Conservation (phyloP, 257 asterid genomes). For the Ehretia macrophylla region DNA sequence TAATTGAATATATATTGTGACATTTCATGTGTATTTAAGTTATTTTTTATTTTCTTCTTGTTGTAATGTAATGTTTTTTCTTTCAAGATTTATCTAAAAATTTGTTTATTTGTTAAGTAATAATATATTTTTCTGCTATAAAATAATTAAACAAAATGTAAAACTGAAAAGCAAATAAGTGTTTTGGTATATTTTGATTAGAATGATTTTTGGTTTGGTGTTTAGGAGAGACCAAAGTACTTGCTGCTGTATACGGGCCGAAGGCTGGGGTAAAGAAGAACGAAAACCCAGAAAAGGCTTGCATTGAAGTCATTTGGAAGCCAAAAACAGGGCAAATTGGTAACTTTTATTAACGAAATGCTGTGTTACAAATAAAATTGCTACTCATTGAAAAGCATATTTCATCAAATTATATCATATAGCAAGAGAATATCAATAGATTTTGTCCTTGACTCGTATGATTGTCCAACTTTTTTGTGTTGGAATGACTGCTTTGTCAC, state of each 20-base stretch:
- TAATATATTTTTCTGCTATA: no score
- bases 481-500: not conserved
- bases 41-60: no score
- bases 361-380: not conserved
- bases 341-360: slow-evolving; percentile 17
- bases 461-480: no score
- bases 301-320: slow-evolving; percentile 88
- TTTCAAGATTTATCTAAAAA: no score
- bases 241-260: slow-evolving; percentile 96
- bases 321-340: slow-evolving; percentile 85
- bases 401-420: no score
- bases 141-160: no score
- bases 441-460: no score
- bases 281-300: slow-evolving; percentile 93
- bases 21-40: no score
- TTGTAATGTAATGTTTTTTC: no score
- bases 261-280: slow-evolving; percentile 91
- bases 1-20: no score
- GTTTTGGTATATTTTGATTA: not conserved
- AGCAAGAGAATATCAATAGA: no score
- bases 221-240: slow-evolving; percentile 83
- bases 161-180: not conserved
- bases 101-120: no score
- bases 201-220: not conserved
- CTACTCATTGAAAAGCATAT: not conserved